Base-by-base conservation (phyloP, 108 stramenopile species). In the Aurantiochytrium sp. region DNA sequence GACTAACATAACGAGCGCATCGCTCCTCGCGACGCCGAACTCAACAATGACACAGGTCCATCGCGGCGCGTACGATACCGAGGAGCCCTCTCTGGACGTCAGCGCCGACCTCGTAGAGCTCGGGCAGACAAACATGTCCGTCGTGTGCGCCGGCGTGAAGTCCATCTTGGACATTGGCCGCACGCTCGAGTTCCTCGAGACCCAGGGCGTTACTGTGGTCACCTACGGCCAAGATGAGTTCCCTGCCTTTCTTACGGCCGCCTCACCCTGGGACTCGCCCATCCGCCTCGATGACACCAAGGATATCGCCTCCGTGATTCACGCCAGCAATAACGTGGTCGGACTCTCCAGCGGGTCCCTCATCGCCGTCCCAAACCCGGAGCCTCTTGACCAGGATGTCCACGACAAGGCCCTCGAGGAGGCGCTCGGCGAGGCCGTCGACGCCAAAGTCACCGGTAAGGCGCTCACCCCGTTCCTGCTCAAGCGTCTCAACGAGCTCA, bases 101-200 rank as follows among this genome's bases (percentile, higher is more conserved):
- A 96, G 95, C 36, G 96, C 99, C 5, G 99, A 99, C 90, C 90
- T 99, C 59, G 92, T 91, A 31, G 97, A 99, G 90, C 88, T 99
- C 42, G 93, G 94, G 19, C 94, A 93, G 8, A 98, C 97, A 1
- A 93, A 91, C 36, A 93, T 98, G 10, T 91, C 96, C n/a, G 98
- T 99, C 41, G 95, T 99, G 30, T 97, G 96, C 48, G 98, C 97
- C 5, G 99, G 99, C 34, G 96, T 98, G 50, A 99, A 99, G 89
- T 95, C 94, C 41, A 97, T 99, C 59, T 89, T 99, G 53, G 99
- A 99, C 90, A 95, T 99, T 32, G 88, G 88, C 6, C 88, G 95
- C 8, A 98, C 99, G 1, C 90, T 99, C 32, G 98, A 99, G 94
- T 95, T 95, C n/a, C 90, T 99, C 68, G 99, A 99, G 91, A 98